Conservation (phyloP, 1,284 basidiomycete species). For the Irpex sp. region DNA sequence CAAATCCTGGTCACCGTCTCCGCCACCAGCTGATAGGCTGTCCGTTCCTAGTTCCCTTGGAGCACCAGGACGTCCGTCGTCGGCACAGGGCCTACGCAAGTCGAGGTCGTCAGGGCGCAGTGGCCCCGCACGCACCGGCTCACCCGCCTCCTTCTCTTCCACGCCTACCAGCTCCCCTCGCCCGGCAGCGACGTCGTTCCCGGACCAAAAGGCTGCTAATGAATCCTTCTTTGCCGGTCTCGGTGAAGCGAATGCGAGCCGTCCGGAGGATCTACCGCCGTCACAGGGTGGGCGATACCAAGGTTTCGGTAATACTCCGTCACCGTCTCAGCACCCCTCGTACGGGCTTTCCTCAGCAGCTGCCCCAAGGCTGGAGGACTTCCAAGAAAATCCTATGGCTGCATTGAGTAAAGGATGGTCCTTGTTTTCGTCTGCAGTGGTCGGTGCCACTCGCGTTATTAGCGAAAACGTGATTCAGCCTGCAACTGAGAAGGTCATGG, state of each 20-base stretch:
- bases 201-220: slow-evolving; percentile 68
- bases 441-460: slow-evolving; percentile 69
- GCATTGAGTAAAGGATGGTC: slow-evolving; percentile 87
- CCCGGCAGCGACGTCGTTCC: slow-evolving; percentile 29
- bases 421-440: slow-evolving; percentile 71
- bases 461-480: slow-evolving; percentile 80
- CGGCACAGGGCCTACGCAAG: slow-evolving; percentile 74
- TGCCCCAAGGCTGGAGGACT: slow-evolving; percentile 66
- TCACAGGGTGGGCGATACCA: slow-evolving; percentile 84
- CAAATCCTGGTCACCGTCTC: slow-evolving; percentile 67
- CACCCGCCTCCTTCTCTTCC: slow-evolving; percentile 50
- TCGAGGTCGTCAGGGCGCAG: slow-evolving; percentile 63
- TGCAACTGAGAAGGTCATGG: slow-evolving; percentile 70
- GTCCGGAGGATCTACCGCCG: slow-evolving; percentile 71
- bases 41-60: slow-evolving; percentile 29
- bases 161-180: slow-evolving; percentile 35
- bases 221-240: slow-evolving; percentile 74
- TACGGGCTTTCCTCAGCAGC: slow-evolving; percentile 66
- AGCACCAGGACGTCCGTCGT: slow-evolving; percentile 53
- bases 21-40: slow-evolving; percentile 47
- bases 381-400: slow-evolving; percentile 75
- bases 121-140: slow-evolving; percentile 35
- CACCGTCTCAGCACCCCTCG: slow-evolving; percentile 56
- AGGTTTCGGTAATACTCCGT: slow-evolving; percentile 77
- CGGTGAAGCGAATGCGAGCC: slow-evolving; percentile 67